Evolutionary conservation across 2,329 filamentous ascomycete species (phyloP), one percentile per base, ranked within the genome.

Genomic region (Corniculantispora saksenae): DNA sequence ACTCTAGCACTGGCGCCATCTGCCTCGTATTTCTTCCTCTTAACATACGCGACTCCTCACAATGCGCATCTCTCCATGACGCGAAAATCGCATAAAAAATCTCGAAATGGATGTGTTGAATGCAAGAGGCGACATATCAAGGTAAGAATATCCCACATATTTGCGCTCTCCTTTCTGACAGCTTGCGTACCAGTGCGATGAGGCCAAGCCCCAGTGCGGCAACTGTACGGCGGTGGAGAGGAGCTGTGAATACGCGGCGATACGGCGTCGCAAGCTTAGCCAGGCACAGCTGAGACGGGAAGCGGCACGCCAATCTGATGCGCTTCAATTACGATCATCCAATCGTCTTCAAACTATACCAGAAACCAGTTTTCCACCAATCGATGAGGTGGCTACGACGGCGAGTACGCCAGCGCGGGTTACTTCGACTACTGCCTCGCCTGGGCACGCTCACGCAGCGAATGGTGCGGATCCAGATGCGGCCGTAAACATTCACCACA

Each of bases 91-190:
- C 75, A 77, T 61, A 76, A 70, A 56, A 77, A 77, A 67, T 76
- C 75, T 12, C 71, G 74, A 19, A 72, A 71, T 47, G 74, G 74
- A 19, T 77, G 75, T 61, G 58, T 70, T 35, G 74, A 75, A 48
- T 77, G 75, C 64, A 77, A 77, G 58, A 72, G 72, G 59, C 73
- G 74, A 67, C 74, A 76, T 50, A 74, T 73, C n/a, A 77, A 76
- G 67, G 73, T 73, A 64, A 56, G 70, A 9, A 23, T 12, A 21
- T 21, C 32, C 25, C n/a, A 4, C 12, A 15, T 12, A 9, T 29
- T 21, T 13, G 29, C 19, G 7, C 25, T 6, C 5, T 19, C 21
- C 23, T 23, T 17, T 56, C 62, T 65, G 15, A 58, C 61, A n/a
- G 12, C 6, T 19, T 53, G 70, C n/a, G n/a, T n/a, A 70, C 69